Evolutionary conservation across 345 rosid species (phyloP).

Genomic region (Eucalyptus paniculata): DNA sequence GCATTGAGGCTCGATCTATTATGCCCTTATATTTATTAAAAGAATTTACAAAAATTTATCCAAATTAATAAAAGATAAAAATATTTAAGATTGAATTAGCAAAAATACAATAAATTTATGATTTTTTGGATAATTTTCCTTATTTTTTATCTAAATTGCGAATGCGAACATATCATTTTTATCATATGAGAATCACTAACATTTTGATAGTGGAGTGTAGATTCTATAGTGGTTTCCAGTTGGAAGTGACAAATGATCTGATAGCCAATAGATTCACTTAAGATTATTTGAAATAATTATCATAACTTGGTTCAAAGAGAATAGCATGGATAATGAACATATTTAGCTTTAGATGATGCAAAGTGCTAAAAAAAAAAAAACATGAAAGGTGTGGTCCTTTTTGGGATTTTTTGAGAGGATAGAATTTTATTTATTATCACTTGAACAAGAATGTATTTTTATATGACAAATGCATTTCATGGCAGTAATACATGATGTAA

Average conservation of each 20-base stretch:
- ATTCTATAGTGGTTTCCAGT: rapidly evolving
- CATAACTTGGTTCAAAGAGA: not conserved
- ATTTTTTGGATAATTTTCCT: too few relatives aligned
- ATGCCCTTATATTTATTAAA: not conserved
- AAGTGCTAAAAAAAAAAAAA: too few relatives aligned
- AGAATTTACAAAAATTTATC: too few relatives aligned
- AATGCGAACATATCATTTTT: not conserved
- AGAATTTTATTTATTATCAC: not conserved
- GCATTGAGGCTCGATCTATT: not conserved
- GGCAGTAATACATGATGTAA: not conserved
- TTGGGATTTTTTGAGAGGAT: not conserved
- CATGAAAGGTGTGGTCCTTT: not conserved
- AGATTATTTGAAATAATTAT: not conserved
- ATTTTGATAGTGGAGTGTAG: too few relatives aligned
- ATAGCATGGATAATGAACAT: too few relatives aligned
- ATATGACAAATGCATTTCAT: not conserved
- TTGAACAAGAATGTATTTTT: too few relatives aligned
- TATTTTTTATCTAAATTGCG: too few relatives aligned
- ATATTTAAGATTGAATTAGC: not conserved
- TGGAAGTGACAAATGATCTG: not conserved
- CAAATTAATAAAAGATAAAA: too few relatives aligned
- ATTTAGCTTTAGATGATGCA: too few relatives aligned
- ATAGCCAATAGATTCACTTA: not conserved
- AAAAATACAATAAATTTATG: rapidly evolving
- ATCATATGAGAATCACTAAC: not conserved